These are phyloP conservation scores for Clonostachys rhizophaga DNA, from an alignment of 2,329 filamentous ascomycete species.

Conservation along the genomic window DNA sequence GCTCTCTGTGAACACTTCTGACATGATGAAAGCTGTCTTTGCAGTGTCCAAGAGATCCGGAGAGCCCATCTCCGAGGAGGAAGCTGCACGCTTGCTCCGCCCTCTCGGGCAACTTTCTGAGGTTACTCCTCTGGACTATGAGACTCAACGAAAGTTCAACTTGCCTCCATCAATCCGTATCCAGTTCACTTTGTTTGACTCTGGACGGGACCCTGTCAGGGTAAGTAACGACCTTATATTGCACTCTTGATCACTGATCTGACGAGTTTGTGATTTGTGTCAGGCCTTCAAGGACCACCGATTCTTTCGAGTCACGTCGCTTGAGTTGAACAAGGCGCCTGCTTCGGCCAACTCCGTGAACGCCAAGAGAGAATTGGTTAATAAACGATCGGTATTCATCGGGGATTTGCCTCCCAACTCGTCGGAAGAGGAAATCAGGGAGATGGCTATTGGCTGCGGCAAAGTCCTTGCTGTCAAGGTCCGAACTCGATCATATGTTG, in stretches of 20 bases:
- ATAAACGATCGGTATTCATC: conserved; percentile 42
- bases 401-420: conserved; percentile 34
- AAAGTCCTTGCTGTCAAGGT: neutral
- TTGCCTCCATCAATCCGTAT: conserved; percentile 36
- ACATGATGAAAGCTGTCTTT: conserved; percentile 38
- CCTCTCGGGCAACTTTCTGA: conserved; percentile 37
- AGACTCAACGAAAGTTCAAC: conserved; percentile 22
- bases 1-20: neutral
- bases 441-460: neutral
- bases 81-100: conserved; percentile 36
- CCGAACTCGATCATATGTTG: neutral
- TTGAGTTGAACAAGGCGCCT: neutral
- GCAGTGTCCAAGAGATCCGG: conserved; percentile 34
- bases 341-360: too few species aligned
- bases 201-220: conserved; percentile 39
- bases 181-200: conserved; percentile 45
- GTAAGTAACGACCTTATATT: conserved; percentile 26
- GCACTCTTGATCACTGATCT: neutral
- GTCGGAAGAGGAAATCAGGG: conserved; percentile 24
- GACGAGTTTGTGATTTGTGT: conserved; percentile 6
- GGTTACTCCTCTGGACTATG: conserved; percentile 24
- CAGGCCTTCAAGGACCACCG: neutral
- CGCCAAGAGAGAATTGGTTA: conserved; percentile 14
- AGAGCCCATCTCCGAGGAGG: conserved; percentile 27
- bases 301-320: neutral